Percentiles rank a stretch among this genome's conserved stretches.
These are phyloP conservation scores for Gastrolobium villosum DNA, from an alignment of 306 rosid species.

Conservation along the genomic window DNA sequence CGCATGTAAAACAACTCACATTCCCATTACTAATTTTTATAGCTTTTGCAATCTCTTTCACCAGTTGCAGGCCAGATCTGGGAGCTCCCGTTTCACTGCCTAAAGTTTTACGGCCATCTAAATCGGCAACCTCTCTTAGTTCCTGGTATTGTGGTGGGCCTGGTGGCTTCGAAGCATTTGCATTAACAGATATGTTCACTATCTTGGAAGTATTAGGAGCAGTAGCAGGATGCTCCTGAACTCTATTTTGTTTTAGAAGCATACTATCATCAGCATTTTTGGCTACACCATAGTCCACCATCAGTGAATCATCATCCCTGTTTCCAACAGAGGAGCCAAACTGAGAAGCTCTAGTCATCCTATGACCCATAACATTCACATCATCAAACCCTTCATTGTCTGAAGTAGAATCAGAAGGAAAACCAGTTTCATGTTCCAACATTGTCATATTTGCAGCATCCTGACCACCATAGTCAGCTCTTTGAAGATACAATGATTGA, in stretches of 20 bases:
- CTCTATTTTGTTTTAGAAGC: constrained; percentile 54
- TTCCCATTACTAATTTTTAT: constrained; percentile 62
- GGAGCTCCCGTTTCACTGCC: constrained; percentile 52
- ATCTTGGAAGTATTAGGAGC: constrained; percentile 65
- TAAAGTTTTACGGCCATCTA: constrained; percentile 55
- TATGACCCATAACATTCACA: constrained; percentile 53
- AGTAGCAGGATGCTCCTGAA: constrained; percentile 59
- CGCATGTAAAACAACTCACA: constrained; percentile 60
- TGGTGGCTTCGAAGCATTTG: constrained; percentile 74
- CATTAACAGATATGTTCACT: constrained; percentile 70
- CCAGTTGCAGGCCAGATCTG: constrained; percentile 57
- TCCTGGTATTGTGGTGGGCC: constrained; percentile 60
- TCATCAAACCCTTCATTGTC: constrained; percentile 75
- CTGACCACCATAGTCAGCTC: constrained; percentile 58
- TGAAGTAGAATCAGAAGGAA: constrained; percentile 70
- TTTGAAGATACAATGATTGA: constrained; percentile 50
- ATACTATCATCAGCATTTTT: constrained; percentile 58
- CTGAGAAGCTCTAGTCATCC: constrained; percentile 64
- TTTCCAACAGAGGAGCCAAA: constrained; percentile 61
- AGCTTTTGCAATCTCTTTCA: constrained; percentile 57
- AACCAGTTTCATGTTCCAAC: constrained; percentile 65
- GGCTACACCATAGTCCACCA: constrained; percentile 61
- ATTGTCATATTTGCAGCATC: constrained; percentile 52
- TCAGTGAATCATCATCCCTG: constrained; percentile 61
- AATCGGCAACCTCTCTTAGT: constrained; percentile 60